phyloP scores from a whole-genome alignment of 1,284 basidiomycete genomes.

The Psilocybe mexicana region DNA sequence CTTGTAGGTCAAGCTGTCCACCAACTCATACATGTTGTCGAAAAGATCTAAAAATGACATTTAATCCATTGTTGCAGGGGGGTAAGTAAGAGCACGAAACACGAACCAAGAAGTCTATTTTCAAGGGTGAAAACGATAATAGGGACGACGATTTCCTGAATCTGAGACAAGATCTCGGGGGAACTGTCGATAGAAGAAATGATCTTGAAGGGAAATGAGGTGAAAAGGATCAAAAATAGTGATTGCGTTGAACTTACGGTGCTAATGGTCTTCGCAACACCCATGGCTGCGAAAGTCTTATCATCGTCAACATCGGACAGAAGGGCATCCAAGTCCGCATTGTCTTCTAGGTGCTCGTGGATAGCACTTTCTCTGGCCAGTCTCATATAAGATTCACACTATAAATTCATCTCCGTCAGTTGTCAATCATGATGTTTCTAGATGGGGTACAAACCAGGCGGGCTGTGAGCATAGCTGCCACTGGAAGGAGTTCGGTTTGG shows the following conservation, averaged over 20 bases:
- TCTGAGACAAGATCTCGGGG: conserved; percentile 75
- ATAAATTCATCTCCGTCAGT: neutral
- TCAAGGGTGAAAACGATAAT: conserved; percentile 79
- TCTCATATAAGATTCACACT: conserved; percentile 84
- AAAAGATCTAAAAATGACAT: conserved; percentile 62
- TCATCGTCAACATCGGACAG: conserved; percentile 69
- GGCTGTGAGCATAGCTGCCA: conserved; percentile 80
- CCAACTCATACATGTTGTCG: conserved; percentile 86
- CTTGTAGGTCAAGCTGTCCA: conserved; percentile 86
- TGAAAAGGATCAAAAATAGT: neutral
- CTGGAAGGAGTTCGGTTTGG: conserved; percentile 83
- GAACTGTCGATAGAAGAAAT: conserved; percentile 73
- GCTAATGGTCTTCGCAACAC: conserved; percentile 77
- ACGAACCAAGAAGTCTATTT: conserved; percentile 66
- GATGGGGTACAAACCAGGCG: conserved; percentile 60
- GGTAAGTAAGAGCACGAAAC: neutral
- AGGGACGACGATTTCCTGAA: conserved; percentile 83
- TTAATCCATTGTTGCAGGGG: neutral
- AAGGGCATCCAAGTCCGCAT: conserved; percentile 50
- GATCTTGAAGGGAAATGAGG: conserved; percentile 42
- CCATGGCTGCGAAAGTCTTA: conserved; percentile 85
- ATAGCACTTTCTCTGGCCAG: conserved; percentile 67
- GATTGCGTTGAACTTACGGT: conserved; percentile 49
- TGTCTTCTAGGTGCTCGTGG: conserved; percentile 51
- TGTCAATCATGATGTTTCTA: conserved; percentile 1